Evolutionary conservation across 78 protist genomes (phyloP), one percentile per base, ranked within the genome.

Genomic region (Dictyostelium intermedium): DNA sequence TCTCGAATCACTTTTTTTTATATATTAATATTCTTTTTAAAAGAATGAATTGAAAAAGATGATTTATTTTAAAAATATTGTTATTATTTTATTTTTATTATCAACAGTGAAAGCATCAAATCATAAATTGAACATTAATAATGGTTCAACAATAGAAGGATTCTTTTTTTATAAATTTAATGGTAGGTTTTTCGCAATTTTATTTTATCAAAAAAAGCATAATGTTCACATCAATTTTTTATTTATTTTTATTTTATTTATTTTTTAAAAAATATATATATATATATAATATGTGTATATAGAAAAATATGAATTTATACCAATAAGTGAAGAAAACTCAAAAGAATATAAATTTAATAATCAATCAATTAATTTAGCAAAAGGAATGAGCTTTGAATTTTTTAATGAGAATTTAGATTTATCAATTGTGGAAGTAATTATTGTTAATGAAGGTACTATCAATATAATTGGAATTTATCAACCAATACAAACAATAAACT

Each of bases 381-480:
- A 5, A 25, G 73, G 73, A 25, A 63, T 63, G 73, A 20, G 25
- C 25, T 63, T 63, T 25, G n/a, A 63, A 3, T 63, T 25, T 63
- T 63, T 63, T 20, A 10, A 63, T 63, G 32, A 63, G 2, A 63
- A 63, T 63, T 63, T 27, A 63, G 27, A 25, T 63, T 27, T 10
- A 63, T 63, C 73, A 63, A 63, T 63, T 63, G 27, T 27, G 9
- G 73, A 63, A 25, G 27, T 18, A 25, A 23, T 9, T 5, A 63
- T 63, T 63, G n/a, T 25, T 63, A 11, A 63, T 23, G 13, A 63
- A 20, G n/a, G 14, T 63, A 25, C 11, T n/a, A 23, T 63, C 1
- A 63, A 63, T 63, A 63, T 63, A n/a, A 63, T 63, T 63, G 73
- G 73, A 63, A 63, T 63, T 63, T 63, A 63, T 63, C 32, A 63